Evolutionary conservation across 495 filamentous ascomycete species (phyloP).

Genomic region (Poronia punctata): DNA sequence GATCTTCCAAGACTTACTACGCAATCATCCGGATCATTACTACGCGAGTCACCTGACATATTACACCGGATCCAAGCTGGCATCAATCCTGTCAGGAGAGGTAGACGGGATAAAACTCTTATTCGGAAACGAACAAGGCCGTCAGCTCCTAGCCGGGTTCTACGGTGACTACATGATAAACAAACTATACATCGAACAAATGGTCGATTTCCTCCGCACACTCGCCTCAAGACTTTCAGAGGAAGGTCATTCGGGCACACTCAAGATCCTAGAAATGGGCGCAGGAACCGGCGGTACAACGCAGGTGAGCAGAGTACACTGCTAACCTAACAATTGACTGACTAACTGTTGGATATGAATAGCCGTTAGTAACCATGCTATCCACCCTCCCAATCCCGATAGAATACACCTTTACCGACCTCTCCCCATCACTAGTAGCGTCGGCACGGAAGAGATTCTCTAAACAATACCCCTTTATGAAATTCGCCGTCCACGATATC

Average conservation of each 20-base stretch:
- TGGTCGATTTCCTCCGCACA: conserved; percentile 36
- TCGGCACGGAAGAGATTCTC: conserved; percentile 23
- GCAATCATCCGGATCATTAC: conserved; percentile 30
- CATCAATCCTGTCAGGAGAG: conserved; percentile 35
- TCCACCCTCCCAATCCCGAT: conserved; percentile 25
- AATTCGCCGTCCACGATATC: conserved; percentile 37
- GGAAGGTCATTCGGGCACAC: conserved; percentile 18
- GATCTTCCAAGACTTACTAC: conserved; percentile 32
- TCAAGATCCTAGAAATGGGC: conserved; percentile 31
- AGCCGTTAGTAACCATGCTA: conserved; percentile 26
- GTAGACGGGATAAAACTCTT: conserved; percentile 42
- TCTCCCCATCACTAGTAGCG: conserved; percentile 38
- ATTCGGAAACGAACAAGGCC: conserved; percentile 40
- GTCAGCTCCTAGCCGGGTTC: conserved; percentile 36
- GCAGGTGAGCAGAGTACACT: too few species aligned
- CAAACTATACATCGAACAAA: conserved; percentile 31
- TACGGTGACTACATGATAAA: conserved; percentile 42
- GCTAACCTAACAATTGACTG: too few species aligned
- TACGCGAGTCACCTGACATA: conserved; percentile 35
- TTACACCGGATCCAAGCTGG: conserved; percentile 36
- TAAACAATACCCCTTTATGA: conserved; percentile 38
- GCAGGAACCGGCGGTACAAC: conserved; percentile 34
- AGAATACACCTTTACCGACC: conserved; percentile 37
- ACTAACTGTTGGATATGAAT: conserved; percentile 26
- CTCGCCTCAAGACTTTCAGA: conserved; percentile 21